These are phyloP conservation scores for Capsicum pubescens DNA, from an alignment of 257 asterid genomes.

Conservation along the genomic window DNA sequence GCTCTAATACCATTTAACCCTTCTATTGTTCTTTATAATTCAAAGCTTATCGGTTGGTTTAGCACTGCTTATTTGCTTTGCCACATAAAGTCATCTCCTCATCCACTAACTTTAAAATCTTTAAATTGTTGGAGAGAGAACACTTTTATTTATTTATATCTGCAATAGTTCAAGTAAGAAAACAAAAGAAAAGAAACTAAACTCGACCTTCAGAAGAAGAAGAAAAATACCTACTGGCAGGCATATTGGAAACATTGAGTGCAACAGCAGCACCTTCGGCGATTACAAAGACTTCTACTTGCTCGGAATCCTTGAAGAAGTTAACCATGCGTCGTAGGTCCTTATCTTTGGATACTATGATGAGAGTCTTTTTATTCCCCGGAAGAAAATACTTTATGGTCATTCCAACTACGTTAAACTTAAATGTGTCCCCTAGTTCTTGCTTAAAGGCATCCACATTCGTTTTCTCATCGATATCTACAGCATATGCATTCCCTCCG, in stretches of 20 bases:
- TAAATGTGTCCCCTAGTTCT: conserved; percentile 87
- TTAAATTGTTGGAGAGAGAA: not conserved
- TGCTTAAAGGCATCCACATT: conserved; percentile 75
- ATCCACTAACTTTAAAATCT: not conserved
- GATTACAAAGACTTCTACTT: conserved; percentile 85
- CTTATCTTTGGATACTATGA: conserved; percentile 90
- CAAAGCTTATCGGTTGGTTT: not conserved
- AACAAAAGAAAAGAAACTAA: not conserved
- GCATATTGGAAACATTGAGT: conserved; percentile 63
- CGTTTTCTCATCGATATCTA: conserved; percentile 81
- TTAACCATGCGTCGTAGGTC: conserved; percentile 94
- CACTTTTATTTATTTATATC: not conserved
- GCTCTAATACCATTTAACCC: not conserved
- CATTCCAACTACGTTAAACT: conserved; percentile 60
- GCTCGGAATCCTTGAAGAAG: conserved; percentile 90
- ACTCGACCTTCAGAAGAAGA: no score
- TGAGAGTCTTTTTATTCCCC: conserved; percentile 88
- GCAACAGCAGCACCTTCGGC: conserved; percentile 68
- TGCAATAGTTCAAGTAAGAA: not conserved
- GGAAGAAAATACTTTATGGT: conserved; percentile 90
- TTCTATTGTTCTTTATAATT: not conserved
- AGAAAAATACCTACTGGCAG: conserved; percentile 77
- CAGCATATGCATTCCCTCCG: conserved; percentile 95
- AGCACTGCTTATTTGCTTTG: not conserved
- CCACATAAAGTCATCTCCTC: not conserved